Conservation (phyloP, 257 asterid species). For the Lycium ferocissimum region DNA sequence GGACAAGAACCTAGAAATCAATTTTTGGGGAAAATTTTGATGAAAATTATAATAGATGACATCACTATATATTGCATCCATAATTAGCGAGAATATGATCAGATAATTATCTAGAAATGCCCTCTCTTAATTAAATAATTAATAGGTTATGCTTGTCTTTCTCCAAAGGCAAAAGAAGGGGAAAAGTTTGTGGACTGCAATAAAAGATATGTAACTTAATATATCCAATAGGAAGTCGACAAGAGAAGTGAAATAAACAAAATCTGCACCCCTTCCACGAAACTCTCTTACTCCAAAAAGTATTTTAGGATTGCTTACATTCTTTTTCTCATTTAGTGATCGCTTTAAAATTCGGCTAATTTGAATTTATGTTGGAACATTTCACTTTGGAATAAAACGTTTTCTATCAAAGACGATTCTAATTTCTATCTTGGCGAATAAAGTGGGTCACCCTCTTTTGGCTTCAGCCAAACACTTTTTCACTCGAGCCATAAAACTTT, state of each 20-base stretch:
- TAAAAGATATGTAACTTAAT: not conserved
- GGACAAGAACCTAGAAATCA: too few relatives aligned
- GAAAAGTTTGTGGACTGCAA: not conserved
- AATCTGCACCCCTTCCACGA: not conserved
- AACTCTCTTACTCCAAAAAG: not conserved
- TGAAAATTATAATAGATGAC: too few relatives aligned
- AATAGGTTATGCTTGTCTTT: not conserved
- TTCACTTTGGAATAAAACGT: too few relatives aligned
- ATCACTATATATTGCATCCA: too few relatives aligned
- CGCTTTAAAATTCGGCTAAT: not conserved
- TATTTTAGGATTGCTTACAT: not conserved
- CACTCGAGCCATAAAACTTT: too few relatives aligned
- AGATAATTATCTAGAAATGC: too few relatives aligned
- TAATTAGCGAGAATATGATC: not conserved
- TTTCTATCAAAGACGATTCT: too few relatives aligned
- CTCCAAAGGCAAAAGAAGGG: not conserved
- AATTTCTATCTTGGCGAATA: too few relatives aligned
- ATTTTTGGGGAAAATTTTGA: too few relatives aligned
- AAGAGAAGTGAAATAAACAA: not conserved
- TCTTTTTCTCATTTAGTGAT: fast-evolving
- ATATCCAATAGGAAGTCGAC: not conserved
- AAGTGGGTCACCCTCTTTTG: too few relatives aligned
- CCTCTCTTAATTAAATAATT: not conserved
- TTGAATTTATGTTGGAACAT: too few relatives aligned
- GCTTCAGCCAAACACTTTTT: too few relatives aligned